Percentiles rank a stretch among this genome's conserved stretches.
phyloP scores from a whole-genome alignment of 805 yeast species.

The Teunomyces pallodes region DNA sequence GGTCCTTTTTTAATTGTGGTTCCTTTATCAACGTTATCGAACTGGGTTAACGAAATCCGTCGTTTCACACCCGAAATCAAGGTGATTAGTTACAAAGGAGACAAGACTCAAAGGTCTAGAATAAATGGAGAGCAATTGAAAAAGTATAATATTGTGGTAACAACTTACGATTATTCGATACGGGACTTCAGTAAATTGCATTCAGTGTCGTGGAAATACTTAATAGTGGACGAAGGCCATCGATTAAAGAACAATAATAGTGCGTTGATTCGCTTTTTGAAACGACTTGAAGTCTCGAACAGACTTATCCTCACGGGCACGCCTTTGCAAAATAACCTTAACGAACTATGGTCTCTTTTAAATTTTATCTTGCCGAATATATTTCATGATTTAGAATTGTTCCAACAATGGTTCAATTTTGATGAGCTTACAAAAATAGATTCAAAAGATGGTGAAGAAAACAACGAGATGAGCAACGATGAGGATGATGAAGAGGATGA shows the following conservation, averaged over 20 bases:
- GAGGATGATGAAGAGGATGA: constrained; percentile 27
- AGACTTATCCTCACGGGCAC: constrained; percentile 90
- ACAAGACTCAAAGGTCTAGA: constrained; percentile 51
- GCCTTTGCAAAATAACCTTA: constrained; percentile 86
- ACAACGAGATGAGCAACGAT: not conserved
- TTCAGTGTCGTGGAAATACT: constrained; percentile 66
- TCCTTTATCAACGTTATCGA: constrained; percentile 80
- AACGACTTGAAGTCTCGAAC: constrained; percentile 64
- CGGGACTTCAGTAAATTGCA: constrained; percentile 60
- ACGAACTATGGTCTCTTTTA: constrained; percentile 88
- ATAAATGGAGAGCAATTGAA: constrained; percentile 29
- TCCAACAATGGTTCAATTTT: constrained; percentile 93
- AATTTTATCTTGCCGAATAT: constrained; percentile 92
- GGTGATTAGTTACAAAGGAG: constrained; percentile 63
- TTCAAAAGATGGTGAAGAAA: not conserved
- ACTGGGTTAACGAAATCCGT: constrained; percentile 75
- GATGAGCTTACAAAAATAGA: constrained; percentile 47
- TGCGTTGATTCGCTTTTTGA: constrained; percentile 67
- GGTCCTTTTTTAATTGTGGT: constrained; percentile 82
- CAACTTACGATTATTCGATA: constrained; percentile 80
- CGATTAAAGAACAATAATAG: constrained; percentile 84
- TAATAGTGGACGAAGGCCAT: constrained; percentile 96
- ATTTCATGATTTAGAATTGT: constrained; percentile 83
- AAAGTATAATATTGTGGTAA: constrained; percentile 55
- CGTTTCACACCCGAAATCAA: constrained; percentile 71